Base-by-base conservation (phyloP, 2,329 filamentous ascomycete species). In the Colletotrichum gloeosporioides region DNA sequence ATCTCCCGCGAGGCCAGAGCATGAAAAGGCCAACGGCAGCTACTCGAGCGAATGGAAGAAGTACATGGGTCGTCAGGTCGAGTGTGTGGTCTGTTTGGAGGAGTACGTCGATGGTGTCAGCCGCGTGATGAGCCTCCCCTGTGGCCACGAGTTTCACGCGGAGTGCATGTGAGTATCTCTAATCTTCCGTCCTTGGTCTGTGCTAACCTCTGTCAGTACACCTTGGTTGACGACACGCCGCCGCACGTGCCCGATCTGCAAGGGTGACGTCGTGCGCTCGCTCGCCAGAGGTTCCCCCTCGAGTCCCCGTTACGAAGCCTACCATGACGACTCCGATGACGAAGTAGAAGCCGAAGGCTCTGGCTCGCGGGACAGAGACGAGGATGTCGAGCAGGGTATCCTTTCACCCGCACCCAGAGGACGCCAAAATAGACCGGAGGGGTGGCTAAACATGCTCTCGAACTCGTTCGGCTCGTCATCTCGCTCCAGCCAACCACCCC, bases 201-300 rank as follows among this genome's bases (percentile, higher is more conserved):
- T 31, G 39, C 82, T 81, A 80, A 81, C 77, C 15, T 61, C 34
- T 55, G 79, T 27, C 78, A 98, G 96, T 82, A 99, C 97, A 6
- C 97, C 97, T 3, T 99, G 97, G 97, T 89, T 99, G 69, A 98
- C 96, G 1, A 99, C 96, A 18, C 93, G 96, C 65, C 94, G 97
- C 78, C 93, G 97, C 78, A 99, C 97, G n/a, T 99, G 97, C 81
- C 97, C 97, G 1, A 99, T 99, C 77, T 99, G 97, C 88, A 99
- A 99, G 87, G 96, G 96, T 65, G 97, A 99, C 82, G 97, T 99
- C 44, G 96, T 99, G 18, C 88, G 91, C 34, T 93, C 91, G 10
- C 84, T 95, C 78, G 90, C 92, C 22, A 89, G 88, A 36, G 88
- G 89, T 12, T 86, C 87, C 16, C 85, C 89, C 8, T 90, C 89